These are phyloP conservation scores for Talaromyces sp. DNA, from an alignment of 2,329 filamentous ascomycete species.

Conservation along the genomic window DNA sequence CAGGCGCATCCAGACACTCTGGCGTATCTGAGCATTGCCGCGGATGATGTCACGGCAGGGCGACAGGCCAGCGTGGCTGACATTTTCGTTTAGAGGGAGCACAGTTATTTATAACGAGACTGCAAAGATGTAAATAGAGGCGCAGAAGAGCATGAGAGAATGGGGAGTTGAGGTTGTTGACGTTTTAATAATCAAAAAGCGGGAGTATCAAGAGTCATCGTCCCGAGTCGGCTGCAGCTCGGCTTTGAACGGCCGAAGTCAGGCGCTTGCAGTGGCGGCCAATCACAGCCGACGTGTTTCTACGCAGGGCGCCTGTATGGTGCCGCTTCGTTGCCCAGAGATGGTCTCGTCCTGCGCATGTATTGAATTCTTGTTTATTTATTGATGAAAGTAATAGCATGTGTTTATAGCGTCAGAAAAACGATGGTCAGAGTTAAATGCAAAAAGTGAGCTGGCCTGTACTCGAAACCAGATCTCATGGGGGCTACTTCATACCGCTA, in stretches of 20 bases:
- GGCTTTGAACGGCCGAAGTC: conserved; percentile 9
- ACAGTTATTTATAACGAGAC: neutral
- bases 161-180: neutral
- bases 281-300: conserved; percentile 37
- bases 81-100: neutral
- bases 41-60: conserved; percentile 44
- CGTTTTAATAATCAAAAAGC: conserved; percentile 2
- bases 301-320: conserved; percentile 20
- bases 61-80: conserved; percentile 20
- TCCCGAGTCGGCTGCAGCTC: conserved; percentile 6
- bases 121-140: neutral
- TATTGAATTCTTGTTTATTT: no score
- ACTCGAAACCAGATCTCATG: conserved; percentile 1
- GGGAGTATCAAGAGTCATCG: neutral
- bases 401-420: neutral
- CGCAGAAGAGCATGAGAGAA: neutral
- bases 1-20: conserved; percentile 36
- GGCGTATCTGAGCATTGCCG: conserved; percentile 34
- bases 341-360: no score
- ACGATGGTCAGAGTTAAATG: neutral
- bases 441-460: conserved; percentile 2
- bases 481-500: conserved; percentile 7
- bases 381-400: neutral
- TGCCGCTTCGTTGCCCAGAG: no score
- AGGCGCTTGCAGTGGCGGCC: conserved; percentile 16